A percentile compares a stretch with the other conserved stretches of the same genome.
Conservation (phyloP, 148 eudicot species). For the Rhododendron henanense region DNA sequence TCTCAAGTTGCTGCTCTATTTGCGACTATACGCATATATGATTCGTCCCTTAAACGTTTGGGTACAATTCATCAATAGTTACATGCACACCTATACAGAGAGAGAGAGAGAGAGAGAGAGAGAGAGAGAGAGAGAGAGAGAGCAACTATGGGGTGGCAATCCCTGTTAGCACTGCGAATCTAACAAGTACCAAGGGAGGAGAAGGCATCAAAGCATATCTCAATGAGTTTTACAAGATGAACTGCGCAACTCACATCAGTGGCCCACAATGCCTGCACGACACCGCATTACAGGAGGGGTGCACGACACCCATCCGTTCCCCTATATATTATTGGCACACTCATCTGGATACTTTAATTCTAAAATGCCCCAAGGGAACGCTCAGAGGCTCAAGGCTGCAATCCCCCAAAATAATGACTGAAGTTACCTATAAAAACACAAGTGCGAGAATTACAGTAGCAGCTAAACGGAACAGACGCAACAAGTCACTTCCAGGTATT, state of each 20-base stretch:
- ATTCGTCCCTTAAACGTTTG: not conserved
- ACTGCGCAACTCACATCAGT: not conserved
- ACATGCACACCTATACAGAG: not conserved
- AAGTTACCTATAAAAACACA: not conserved
- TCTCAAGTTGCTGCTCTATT: not conserved
- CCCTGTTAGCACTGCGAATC: not conserved
- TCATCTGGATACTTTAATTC: not conserved
- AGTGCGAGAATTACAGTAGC: not conserved
- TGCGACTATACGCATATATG: not conserved
- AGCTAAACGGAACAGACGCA: not conserved
- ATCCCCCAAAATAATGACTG: not conserved
- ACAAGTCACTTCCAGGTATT: not conserved
- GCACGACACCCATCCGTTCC: not conserved
- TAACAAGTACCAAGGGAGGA: not conserved
- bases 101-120: not conserved
- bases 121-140: too few relatives aligned
- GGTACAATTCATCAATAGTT: not conserved
- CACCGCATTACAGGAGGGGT: not conserved
- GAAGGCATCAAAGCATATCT: not conserved
- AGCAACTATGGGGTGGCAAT: not conserved
- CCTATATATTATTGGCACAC: not conserved
- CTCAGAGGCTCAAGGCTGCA: not conserved
- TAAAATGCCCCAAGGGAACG: not conserved
- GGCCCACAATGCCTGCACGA: not conserved
- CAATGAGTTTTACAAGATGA: not conserved